Evolutionary conservation across 108 stramenopile genomes (phyloP).

Genomic region (Conticribra weissflogii): DNA sequence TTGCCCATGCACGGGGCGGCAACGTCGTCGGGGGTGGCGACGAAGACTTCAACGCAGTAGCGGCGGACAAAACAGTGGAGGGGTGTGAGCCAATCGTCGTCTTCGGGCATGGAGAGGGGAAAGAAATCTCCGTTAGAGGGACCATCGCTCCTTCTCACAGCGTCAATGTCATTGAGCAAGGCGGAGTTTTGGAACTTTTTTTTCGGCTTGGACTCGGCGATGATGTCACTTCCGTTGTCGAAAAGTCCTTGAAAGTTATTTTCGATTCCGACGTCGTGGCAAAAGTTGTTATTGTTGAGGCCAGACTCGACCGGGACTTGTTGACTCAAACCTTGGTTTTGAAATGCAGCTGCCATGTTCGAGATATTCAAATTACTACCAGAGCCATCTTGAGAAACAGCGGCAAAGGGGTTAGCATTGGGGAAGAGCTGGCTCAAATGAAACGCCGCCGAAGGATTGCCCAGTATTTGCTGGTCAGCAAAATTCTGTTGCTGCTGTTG

Average conservation of each 20-base stretch:
- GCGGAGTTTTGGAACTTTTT: conserved; percentile 1
- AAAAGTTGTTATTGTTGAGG: conserved; percentile 1
- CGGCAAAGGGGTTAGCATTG: conserved; percentile 8
- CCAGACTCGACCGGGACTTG: neutral
- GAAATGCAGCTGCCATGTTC: neutral
- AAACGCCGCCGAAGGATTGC: neutral
- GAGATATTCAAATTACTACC: too few species aligned
- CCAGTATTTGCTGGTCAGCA: conserved; percentile 26
- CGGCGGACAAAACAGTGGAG: conserved; percentile 84
- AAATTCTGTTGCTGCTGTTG: conserved; percentile 33
- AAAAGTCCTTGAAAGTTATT: conserved; percentile 9
- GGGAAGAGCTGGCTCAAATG: conserved; percentile 8
- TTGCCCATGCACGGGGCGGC: conserved; percentile 82
- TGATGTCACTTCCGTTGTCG: conserved; percentile 14
- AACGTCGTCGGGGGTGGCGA: conserved; percentile 70
- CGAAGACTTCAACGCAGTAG: conserved; percentile 80
- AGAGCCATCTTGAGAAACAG: conserved; percentile 1
- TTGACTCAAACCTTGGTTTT: neutral
- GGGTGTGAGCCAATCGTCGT: conserved; percentile 83
- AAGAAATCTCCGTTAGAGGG: conserved; percentile 39
- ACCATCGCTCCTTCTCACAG: too few species aligned
- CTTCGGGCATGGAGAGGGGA: conserved; percentile 63
- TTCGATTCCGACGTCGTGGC: conserved; percentile 7
- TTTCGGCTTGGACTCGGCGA: conserved; percentile 22
- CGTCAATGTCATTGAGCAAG: too few species aligned